Evolutionary conservation across 768 basidiomycete genomes (phyloP).

Genomic region (Amanita fuliginea): DNA sequence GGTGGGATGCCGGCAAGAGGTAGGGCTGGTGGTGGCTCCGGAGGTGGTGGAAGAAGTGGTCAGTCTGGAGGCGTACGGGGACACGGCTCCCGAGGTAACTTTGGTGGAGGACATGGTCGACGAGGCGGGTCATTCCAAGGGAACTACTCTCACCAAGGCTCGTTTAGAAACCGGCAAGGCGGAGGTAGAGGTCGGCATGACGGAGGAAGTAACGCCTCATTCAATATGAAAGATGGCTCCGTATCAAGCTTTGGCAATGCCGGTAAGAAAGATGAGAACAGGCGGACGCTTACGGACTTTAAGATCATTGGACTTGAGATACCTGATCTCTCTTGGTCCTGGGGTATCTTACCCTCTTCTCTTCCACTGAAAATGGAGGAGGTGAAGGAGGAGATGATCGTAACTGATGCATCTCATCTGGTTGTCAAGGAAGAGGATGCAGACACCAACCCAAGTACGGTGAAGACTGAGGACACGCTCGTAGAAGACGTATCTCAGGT

Average conservation of each 20-base stretch:
- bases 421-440: constrained; percentile 20
- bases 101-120: constrained; percentile 50
- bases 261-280: constrained; percentile 82
- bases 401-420: constrained; percentile 19
- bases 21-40: constrained; percentile 24
- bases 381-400: constrained; percentile 19
- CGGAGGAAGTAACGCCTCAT: constrained; percentile 25
- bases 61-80: constrained; percentile 40
- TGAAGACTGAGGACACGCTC: constrained; percentile 3
- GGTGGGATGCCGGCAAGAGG: constrained; percentile 32
- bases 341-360: constrained; percentile 51
- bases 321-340: constrained; percentile 73
- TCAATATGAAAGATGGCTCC: constrained; percentile 40
- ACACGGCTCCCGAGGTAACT: constrained; percentile 57
- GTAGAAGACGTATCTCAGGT: not conserved
- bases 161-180: constrained; percentile 51
- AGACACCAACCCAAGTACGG: constrained; percentile 15
- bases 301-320: constrained; percentile 90
- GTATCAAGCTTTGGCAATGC: constrained; percentile 30
- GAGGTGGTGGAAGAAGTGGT: constrained; percentile 30
- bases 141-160: constrained; percentile 29
- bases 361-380: constrained; percentile 22
- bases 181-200: constrained; percentile 31
- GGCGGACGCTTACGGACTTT: constrained; percentile 94
- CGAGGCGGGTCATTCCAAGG: constrained; percentile 54